Evolutionary conservation across 306 rosid genomes (phyloP).

Genomic region (Benincasa hispida): DNA sequence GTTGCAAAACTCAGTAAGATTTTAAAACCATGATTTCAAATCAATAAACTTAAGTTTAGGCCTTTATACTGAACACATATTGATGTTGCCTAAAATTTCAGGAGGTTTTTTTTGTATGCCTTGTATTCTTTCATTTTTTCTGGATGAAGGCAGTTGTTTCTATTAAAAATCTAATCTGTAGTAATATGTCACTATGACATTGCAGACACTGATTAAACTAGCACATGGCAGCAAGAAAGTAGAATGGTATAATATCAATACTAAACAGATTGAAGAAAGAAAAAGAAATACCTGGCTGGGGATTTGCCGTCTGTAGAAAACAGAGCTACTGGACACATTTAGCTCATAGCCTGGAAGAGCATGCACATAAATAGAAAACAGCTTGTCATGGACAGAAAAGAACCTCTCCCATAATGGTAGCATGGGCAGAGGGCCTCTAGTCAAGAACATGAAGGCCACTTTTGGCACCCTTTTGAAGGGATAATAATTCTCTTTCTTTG

Average conservation of each 20-base stretch:
- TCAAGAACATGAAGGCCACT: conserved; percentile 88
- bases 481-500: conserved; percentile 22
- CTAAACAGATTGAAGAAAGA: not conserved
- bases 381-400: conserved; percentile 42
- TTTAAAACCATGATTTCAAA: not conserved
- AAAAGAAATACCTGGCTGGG: conserved; percentile 59
- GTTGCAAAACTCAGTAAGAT: not conserved
- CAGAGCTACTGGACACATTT: conserved; percentile 42
- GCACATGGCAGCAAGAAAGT: not conserved
- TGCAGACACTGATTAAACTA: not conserved
- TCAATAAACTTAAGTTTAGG: not conserved
- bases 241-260: not conserved
- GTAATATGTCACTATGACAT: not conserved
- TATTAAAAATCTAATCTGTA: too few relatives aligned
- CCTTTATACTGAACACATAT: not conserved
- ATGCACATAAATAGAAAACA: conserved; percentile 66
- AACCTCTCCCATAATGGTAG: conserved; percentile 87
- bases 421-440: conserved; percentile 76
- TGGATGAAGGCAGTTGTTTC: too few relatives aligned
- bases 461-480: conserved; percentile 55
- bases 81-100: not conserved
- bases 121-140: too few relatives aligned
- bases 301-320: conserved; percentile 48
- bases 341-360: conserved; percentile 42
- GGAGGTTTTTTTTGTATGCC: not conserved